Base-by-base conservation (phyloP, 768 basidiomycete genomes). In the Termitomyces sp. region DNA sequence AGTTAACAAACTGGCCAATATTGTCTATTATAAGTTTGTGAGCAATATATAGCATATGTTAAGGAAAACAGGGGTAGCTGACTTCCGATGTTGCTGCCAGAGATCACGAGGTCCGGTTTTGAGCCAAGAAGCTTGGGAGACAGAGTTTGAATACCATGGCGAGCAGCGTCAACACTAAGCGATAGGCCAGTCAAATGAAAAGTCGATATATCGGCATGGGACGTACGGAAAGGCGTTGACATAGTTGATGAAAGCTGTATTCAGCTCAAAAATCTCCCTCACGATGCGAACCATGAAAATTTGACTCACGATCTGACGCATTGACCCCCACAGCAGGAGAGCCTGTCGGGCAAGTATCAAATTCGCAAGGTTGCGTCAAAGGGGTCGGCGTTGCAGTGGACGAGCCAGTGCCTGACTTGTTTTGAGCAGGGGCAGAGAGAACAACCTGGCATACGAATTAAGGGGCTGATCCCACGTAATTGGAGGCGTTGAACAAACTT, bases 331-430 rank as follows among this genome's bases (percentile, higher is more conserved):
- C 41, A 6, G 19, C 41, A 42, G 77, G 75, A 17, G 75, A 73
- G 6, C 75, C 73, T 8, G 62, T 57, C 0, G 75, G 69, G 60
- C 77, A 79, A 21, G 74, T 72, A 54, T 76, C 61, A 57, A 75
- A 78, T 56, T 80, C 70, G 65, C 76, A 79, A 7, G 73, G 67
- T 6, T 56, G 44, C 1, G 61, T 67, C 17, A 75, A 61, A 8
- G 66, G 56, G 7, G 61, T 63, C 0, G 77, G 72, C 8, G 72
- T 59, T 7, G 66, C 64, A 16, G 67, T 69, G 14, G 64, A 66
- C 3, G 73, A 74, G 11, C 75, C 77, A 9, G 73, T 74, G 5
- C 78, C 79, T 11, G 76, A 78, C 55, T 70, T 59, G 61, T 78
- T 71, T 23, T 68, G 63, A 37, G 79, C 73, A 1, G 79, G 77